phyloP scores from a whole-genome alignment of 306 rosid genomes.

The Rosa persica region DNA sequence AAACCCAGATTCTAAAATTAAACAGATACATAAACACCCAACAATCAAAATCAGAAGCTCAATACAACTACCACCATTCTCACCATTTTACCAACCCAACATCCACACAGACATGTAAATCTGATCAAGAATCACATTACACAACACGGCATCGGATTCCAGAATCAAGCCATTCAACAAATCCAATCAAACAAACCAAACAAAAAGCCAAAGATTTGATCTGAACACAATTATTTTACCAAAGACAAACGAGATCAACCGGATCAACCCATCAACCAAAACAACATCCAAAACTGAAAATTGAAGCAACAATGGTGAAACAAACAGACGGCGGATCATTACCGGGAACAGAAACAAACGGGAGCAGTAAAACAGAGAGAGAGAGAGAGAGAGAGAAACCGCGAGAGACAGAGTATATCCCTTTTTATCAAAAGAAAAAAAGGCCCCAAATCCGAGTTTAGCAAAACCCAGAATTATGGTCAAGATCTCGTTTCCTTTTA shows the following conservation, averaged over 20 bases:
- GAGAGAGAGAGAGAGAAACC: slow-evolving; percentile 1
- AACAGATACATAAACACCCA: background rate
- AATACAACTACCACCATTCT: slow-evolving; percentile 21
- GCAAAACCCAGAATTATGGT: slow-evolving; percentile 29
- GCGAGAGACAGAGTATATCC: slow-evolving; percentile 36
- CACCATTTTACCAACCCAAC: background rate
- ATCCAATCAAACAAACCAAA: background rate
- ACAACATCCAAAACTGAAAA: slow-evolving; percentile 10
- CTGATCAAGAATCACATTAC: background rate
- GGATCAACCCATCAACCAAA: slow-evolving; percentile 20
- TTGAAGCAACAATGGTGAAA: background rate
- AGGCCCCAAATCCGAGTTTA: slow-evolving; percentile 46
- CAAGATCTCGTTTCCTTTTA: slow-evolving; percentile 42
- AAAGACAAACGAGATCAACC: slow-evolving; percentile 14
- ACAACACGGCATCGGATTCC: slow-evolving; percentile 1
- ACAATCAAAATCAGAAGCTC: background rate
- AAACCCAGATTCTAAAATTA: slow-evolving; percentile 1
- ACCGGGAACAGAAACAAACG: slow-evolving; percentile 39
- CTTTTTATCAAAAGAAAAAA: slow-evolving; percentile 23
- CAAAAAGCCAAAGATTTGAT: background rate
- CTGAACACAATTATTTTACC: slow-evolving; percentile 9
- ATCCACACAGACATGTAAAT: background rate
- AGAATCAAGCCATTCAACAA: background rate
- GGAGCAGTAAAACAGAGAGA: background rate
- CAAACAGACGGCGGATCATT: slow-evolving; percentile 12